Conservation (phyloP, 768 basidiomycete genomes). For the Mycena amicta region DNA sequence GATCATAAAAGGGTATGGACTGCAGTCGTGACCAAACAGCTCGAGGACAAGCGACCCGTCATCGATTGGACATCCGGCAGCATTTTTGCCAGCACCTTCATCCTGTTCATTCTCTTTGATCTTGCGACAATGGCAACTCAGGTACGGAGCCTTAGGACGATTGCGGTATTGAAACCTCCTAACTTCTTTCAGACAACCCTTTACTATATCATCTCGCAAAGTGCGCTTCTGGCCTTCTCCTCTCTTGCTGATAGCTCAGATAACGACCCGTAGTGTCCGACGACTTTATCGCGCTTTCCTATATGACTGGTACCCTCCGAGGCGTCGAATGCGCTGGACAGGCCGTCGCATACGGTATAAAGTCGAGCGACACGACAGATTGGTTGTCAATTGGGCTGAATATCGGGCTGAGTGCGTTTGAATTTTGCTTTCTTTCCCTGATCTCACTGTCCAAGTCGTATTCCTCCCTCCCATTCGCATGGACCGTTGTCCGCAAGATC, state of each 20-base stretch:
- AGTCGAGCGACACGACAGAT: slow-evolving; percentile 34
- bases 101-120: slow-evolving; percentile 34
- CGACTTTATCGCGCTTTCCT: slow-evolving; percentile 35
- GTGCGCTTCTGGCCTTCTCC: too few species aligned
- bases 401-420: slow-evolving; percentile 33
- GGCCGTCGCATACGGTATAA: slow-evolving; percentile 37
- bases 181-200: too few species aligned
- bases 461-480: slow-evolving; percentile 34
- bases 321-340: slow-evolving; percentile 37
- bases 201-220: slow-evolving; percentile 36
- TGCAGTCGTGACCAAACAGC: slow-evolving; percentile 33
- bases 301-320: slow-evolving; percentile 37
- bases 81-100: slow-evolving; percentile 33
- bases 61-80: slow-evolving; percentile 36
- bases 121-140: slow-evolving; percentile 37
- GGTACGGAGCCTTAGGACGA: too few species aligned
- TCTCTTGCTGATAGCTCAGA: too few species aligned
- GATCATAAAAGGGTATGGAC: slow-evolving; percentile 31
- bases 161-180: too few species aligned
- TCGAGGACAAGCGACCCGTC: slow-evolving; percentile 31
- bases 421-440: slow-evolving; percentile 9
- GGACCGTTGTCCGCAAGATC: slow-evolving; percentile 33
- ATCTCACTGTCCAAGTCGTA: slow-evolving; percentile 1
- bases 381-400: slow-evolving; percentile 38
- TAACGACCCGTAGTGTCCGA: slow-evolving; percentile 29